Evolutionary conservation across 2,329 filamentous ascomycete genomes (phyloP).

Genomic region (Fusarium brevicatenulatum): DNA sequence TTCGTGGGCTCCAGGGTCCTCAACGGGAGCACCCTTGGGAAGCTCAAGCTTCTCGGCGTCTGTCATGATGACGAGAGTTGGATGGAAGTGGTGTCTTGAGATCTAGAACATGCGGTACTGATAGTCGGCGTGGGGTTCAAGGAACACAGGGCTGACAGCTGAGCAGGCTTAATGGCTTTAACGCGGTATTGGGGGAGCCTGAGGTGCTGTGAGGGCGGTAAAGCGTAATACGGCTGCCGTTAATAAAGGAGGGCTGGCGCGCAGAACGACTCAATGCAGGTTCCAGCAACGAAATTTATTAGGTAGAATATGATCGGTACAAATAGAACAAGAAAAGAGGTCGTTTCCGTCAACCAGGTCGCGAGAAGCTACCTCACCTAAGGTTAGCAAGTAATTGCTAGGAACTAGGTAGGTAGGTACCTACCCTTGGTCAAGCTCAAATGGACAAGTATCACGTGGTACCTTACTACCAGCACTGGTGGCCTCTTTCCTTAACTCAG

Average conservation of each 20-base stretch:
- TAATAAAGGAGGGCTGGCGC: neutral
- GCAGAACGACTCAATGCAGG: neutral
- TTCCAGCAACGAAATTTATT: conserved; percentile 8
- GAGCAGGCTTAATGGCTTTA: conserved; percentile 8
- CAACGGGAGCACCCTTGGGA: conserved; percentile 48
- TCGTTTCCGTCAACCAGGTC: conserved; percentile 5
- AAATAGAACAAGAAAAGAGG: conserved; percentile 33
- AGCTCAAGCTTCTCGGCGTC: conserved; percentile 47
- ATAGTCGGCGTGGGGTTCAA: conserved; percentile 35
- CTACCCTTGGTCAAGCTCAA: conserved; percentile 5
- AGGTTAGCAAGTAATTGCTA: neutral
- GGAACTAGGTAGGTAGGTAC: neutral
- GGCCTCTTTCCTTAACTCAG: neutral
- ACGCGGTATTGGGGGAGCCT: conserved; percentile 9
- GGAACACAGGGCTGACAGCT: conserved; percentile 18
- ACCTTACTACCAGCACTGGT: neutral
- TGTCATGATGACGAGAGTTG: conserved; percentile 41
- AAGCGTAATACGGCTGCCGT: conserved; percentile 6
- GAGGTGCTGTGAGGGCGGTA: neutral
- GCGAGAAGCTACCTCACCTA: conserved; percentile 13
- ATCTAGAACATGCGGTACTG: conserved; percentile 35
- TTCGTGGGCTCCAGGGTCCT: conserved; percentile 69
- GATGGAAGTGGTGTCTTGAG: conserved; percentile 10
- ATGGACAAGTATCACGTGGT: conserved; percentile 43
- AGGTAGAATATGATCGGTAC: conserved; percentile 1